Percentiles rank a stretch among this genome's conserved stretches.
phyloP scores from a whole-genome alignment of 768 basidiomycete genomes.

The Lyophyllum atratum region DNA sequence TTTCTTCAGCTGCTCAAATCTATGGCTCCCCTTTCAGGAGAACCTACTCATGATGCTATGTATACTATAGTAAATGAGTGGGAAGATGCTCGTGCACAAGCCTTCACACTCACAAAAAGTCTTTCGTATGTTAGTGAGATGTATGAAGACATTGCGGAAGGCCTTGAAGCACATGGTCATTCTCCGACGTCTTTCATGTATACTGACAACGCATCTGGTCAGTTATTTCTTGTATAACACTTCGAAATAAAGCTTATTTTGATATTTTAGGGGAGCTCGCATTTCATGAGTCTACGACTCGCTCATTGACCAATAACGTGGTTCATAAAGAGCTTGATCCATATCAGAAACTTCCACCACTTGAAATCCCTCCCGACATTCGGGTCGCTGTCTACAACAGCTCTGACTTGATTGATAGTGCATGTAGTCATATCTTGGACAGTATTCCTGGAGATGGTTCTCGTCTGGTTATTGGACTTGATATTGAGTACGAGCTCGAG shows the following conservation, averaged over 20 bases:
- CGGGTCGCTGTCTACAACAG: not conserved
- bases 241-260: not conserved
- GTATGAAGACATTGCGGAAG: slow-evolving; percentile 7
- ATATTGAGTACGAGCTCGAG: slow-evolving; percentile 2
- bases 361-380: not conserved
- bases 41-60: slow-evolving; percentile 1
- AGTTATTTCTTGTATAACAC: not conserved
- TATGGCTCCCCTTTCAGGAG: not conserved
- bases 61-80: slow-evolving; percentile 3
- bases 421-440: slow-evolving; percentile 1
- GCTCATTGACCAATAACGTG: not conserved
- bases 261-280: not conserved
- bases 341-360: not conserved
- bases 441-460: not conserved
- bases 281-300: slow-evolving; percentile 7
- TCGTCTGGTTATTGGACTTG: slow-evolving; percentile 1
- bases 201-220: slow-evolving; percentile 1
- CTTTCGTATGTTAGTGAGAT: slow-evolving; percentile 4
- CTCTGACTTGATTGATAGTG: slow-evolving; percentile 3
- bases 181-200: not conserved
- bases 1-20: not conserved
- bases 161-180: not conserved
- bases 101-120: slow-evolving; percentile 3
- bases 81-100: not conserved
- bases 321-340: not conserved